Evolutionary conservation across 2,329 filamentous ascomycete genomes (phyloP), one percentile per base, ranked within the genome.

Genomic region (Aspergillus ibericus): DNA sequence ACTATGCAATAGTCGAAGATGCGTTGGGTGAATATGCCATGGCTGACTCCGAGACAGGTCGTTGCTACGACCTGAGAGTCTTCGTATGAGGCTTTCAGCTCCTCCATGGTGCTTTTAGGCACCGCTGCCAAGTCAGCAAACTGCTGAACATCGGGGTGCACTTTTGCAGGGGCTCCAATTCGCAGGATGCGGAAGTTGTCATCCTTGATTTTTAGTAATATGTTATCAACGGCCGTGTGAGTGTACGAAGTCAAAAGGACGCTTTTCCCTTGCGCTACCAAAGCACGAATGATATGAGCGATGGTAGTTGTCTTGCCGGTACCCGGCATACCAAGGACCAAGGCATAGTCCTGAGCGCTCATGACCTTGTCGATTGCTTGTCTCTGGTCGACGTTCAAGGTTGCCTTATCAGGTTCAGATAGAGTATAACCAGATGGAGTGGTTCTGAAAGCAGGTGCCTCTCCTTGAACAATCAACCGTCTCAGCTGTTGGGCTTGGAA

Each of bases 251-350:
- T 96, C 40, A 99, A 80, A 6, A 99, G 80, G 13, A 99, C 92
- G 56, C 90, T 96, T 77, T 98, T 98, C 10, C 92, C 90, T 73
- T 96, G 91, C 0, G 89, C 87, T 5, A 95, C 89, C 29, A 99
- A 81, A 0, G 93, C 91, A 46, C 91, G 88, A 68, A 99, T 98
- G 66, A 99, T 97, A 72, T 98, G 93, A 5, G 93, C 92, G 69
- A 99, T 98, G 0, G 95, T 99, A 0, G 95, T 99, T 2, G 95
- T 99, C 76, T 99, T 99, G 58, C 95, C 95, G 0, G 95, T 99
- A 7, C 95, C 95, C 1, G 95, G 95, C 95, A 99, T 99, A 27
- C 95, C 95, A 18, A 99, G 85, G 12, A 99, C 93, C n/a, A 99
- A 82, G 7, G 95, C 93, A 74, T 98, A 99, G 77, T 99, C 93